Evolutionary conservation across 1,284 basidiomycete species (phyloP).

Genomic region (Earliella scabrosa): DNA sequence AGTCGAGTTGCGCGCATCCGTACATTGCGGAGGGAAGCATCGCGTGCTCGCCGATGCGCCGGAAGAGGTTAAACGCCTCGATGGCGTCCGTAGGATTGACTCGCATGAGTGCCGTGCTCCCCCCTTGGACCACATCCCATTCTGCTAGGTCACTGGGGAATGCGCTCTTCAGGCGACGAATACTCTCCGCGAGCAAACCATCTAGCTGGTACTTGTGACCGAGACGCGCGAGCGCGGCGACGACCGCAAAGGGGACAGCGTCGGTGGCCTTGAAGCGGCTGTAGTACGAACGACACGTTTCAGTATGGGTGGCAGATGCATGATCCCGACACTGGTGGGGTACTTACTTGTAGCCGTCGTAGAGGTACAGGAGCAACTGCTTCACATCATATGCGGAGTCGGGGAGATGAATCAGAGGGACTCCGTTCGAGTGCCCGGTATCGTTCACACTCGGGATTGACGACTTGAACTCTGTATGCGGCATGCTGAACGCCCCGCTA

Average conservation of each 20-base stretch:
- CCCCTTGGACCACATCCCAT: not conserved
- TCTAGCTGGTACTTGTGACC: constrained; percentile 15
- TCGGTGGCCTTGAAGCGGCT: not conserved
- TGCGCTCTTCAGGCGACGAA: not conserved
- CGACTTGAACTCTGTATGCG: not conserved
- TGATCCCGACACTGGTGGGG: too few relatives aligned
- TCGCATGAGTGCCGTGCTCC: not conserved
- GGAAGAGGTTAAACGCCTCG: constrained; percentile 7
- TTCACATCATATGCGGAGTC: not conserved
- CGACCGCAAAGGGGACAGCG: not conserved
- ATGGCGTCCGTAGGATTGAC: not conserved
- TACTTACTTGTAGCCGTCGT: too few relatives aligned
- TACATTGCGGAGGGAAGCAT: not conserved
- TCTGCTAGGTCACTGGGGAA: not conserved
- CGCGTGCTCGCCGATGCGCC: not conserved
- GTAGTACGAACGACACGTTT: not conserved
- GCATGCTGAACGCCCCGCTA: not conserved
- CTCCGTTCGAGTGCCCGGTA: not conserved
- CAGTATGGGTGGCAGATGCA: not conserved
- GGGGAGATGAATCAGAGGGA: not conserved
- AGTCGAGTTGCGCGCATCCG: not conserved
- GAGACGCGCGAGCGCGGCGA: constrained; percentile 4
- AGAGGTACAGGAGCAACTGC: too few relatives aligned
- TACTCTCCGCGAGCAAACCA: not conserved
- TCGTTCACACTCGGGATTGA: not conserved